These are phyloP conservation scores for Wickerhamomyces mucosus DNA, from an alignment of 805 yeast species.

Conservation along the genomic window DNA sequence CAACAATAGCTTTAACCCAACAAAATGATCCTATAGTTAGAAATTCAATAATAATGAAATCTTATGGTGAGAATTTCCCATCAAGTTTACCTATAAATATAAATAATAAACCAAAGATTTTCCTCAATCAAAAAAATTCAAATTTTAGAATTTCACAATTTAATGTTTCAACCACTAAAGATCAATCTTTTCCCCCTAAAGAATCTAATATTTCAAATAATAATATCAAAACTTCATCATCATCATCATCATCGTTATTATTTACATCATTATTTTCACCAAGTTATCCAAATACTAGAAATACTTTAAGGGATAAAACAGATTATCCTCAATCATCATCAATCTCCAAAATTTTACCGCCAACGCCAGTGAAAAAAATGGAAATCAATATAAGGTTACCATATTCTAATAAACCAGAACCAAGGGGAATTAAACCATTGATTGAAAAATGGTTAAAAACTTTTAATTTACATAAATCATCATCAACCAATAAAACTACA, in stretches of 20 bases:
- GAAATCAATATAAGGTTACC: constrained; percentile 29
- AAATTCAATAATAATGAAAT: constrained; percentile 30
- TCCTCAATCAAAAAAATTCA: constrained; percentile 18
- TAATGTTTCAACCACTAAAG: not conserved
- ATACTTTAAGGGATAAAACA: constrained; percentile 16
- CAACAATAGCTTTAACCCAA: constrained; percentile 28
- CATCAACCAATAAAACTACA: constrained; percentile 4
- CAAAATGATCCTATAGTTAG: constrained; percentile 30
- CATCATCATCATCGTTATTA: constrained; percentile 6
- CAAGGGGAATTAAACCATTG: constrained; percentile 15
- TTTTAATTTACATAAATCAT: constrained; percentile 9
- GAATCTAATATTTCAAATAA: not conserved
- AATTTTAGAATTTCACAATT: constrained; percentile 12
- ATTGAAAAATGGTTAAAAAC: constrained; percentile 17
- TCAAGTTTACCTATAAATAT: constrained; percentile 4
- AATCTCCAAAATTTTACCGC: constrained; percentile 41
- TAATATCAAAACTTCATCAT: constrained; percentile 1
- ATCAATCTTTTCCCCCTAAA: too few relatives aligned
- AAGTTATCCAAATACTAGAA: constrained; percentile 9
- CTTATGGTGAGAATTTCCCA: constrained; percentile 16
- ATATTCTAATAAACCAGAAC: constrained; percentile 14
- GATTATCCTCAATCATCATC: constrained; percentile 38
- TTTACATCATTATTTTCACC: constrained; percentile 15
- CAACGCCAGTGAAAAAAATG: constrained; percentile 61
- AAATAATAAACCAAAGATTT: constrained; percentile 12